These are phyloP conservation scores for Vicia villosa DNA, from an alignment of 306 rosid species.

Conservation along the genomic window DNA sequence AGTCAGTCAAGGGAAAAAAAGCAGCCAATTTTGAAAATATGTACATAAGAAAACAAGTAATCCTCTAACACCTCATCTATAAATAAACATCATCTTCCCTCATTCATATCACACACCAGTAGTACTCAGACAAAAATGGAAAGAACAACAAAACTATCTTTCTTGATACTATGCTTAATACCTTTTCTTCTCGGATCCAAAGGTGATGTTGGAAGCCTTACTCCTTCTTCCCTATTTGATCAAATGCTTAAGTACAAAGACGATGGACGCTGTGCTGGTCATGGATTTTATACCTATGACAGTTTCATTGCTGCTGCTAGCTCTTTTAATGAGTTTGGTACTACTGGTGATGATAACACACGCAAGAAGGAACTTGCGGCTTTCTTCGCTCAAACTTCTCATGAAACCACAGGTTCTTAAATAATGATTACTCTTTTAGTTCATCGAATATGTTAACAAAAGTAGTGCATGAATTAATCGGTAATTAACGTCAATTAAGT, in stretches of 20 bases:
- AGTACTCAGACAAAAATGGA: conserved; percentile 1
- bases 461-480: too few relatives aligned
- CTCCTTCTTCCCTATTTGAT: conserved; percentile 37
- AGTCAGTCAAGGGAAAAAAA: not conserved
- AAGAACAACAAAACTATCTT: conserved; percentile 15
- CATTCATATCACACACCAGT: not conserved
- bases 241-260: conserved; percentile 57
- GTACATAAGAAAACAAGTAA: not conserved
- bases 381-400: conserved; percentile 77
- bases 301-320: conserved; percentile 57
- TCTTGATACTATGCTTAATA: not conserved
- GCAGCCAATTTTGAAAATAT: conserved; percentile 11
- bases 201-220: conserved; percentile 38
- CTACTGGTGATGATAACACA: conserved; percentile 54
- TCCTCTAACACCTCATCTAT: conserved; percentile 12
- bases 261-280: conserved; percentile 43
- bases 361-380: conserved; percentile 67
- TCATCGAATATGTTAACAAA: too few relatives aligned
- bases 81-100: conserved; percentile 10
- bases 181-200: not conserved
- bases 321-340: conserved; percentile 49
- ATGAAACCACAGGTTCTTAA: conserved; percentile 71
- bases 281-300: conserved; percentile 55
- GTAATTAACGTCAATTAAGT: too few relatives aligned
- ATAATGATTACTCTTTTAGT: too few relatives aligned